Evolutionary conservation across 177 flowering plant genomes (phyloP), one percentile per base, ranked within the genome.

Genomic region (Vitis hybrid): DNA sequence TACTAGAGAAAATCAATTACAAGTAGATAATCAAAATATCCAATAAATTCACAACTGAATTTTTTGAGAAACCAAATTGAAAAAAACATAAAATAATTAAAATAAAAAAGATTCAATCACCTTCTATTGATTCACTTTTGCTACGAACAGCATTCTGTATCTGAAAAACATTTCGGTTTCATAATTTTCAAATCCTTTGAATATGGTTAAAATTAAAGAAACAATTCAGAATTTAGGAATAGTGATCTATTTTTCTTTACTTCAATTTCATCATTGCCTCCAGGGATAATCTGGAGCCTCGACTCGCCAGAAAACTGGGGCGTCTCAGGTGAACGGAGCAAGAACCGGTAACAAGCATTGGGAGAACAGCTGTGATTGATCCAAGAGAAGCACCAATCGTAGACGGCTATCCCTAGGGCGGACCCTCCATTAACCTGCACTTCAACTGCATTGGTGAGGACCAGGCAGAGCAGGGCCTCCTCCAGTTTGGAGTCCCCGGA

Each of bases 321-420:
- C 5, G 65, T 62, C 62, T 20, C 38, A 11, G 71, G 55, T 5
- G 78, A 13, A 10, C 75, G 54, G 19, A 68, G 20, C 19, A 49
- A 54, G 72, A 90, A 86, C 7, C 92, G 77, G 70, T 89, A 92
- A 68, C 89, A 88, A 60, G 91, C 86, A 70, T 92, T 92, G 19
- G 97, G 92, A 53, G 90, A 81, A 63, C 97, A 92, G 49, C 92
- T 90, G 77, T 92, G 97, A 78, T 92, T 90, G 70, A 90, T 87
- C 95, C 95, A 92, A 19, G 90, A 90, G 77, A 92, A 90, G 10
- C 28, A 9, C 22, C 81, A 64, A 7, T 69, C 88, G 66, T 83
- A 89, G 13, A 89, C 81, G 2, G 89, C 86, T 19, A 78, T 68
- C 11, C 91, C 89, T 11, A 84, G 56, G 51, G 67, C 9, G 6